Percentiles rank a stretch among this genome's conserved stretches.
phyloP scores from a whole-genome alignment of 2,329 filamentous ascomycete species.

The Aspergillus japonicus region DNA sequence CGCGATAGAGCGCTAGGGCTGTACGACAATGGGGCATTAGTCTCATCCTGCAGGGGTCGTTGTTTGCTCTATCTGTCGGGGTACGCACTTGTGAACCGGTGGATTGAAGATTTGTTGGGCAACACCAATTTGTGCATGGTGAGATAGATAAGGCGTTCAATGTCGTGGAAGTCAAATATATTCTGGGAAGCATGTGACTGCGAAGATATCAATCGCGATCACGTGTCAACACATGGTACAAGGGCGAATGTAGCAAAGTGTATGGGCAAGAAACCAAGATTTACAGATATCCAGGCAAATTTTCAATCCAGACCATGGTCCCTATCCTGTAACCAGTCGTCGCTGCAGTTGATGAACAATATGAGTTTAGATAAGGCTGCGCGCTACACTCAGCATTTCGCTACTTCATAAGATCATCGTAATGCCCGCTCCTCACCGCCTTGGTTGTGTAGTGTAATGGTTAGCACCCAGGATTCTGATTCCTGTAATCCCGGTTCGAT shows the following conservation, averaged over 20 bases:
- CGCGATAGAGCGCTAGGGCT: constrained; percentile 48
- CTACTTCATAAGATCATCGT: background rate
- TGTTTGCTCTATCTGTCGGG: background rate
- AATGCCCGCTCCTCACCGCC: background rate
- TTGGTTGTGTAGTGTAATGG: background rate
- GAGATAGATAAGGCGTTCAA: constrained; percentile 5
- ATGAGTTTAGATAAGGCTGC: too few species aligned
- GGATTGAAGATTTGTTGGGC: constrained; percentile 37
- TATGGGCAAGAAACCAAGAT: too few species aligned
- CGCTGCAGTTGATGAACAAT: too few species aligned
- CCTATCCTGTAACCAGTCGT: too few species aligned
- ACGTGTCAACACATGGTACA: background rate
- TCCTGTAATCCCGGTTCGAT: background rate
- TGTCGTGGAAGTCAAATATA: background rate
- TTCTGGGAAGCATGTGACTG: constrained; percentile 1
- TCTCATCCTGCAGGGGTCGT: background rate
- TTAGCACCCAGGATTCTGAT: background rate
- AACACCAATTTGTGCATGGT: constrained; percentile 39
- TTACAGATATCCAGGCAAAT: too few species aligned
- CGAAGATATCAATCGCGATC: background rate
- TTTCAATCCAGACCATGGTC: too few species aligned
- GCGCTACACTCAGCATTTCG: too few species aligned
- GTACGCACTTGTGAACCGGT: constrained; percentile 47
- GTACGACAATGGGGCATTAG: background rate
- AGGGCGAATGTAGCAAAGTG: too few species aligned